Evolutionary conservation across 2,329 filamentous ascomycete genomes (phyloP).

Genomic region (Xylariaceae sp.): DNA sequence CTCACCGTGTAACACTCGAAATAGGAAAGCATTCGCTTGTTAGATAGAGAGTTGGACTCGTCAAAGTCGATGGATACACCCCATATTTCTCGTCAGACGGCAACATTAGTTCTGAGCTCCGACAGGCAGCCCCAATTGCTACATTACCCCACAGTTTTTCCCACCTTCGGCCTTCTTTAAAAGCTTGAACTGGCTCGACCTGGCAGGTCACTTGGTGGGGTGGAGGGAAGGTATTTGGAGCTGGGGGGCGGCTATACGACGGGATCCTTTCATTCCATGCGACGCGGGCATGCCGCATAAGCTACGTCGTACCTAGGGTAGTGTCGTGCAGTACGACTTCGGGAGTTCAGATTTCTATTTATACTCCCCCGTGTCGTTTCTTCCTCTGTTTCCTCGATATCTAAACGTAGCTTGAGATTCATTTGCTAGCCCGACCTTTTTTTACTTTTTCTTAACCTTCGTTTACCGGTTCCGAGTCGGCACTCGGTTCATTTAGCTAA

Average conservation of each 20-base stretch:
- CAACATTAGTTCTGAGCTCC: conserved; percentile 6
- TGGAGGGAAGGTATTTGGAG: not conserved
- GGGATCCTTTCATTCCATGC: conserved; percentile 19
- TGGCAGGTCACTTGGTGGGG: conserved; percentile 7
- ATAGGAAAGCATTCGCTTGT: no score
- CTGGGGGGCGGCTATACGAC: conserved; percentile 2
- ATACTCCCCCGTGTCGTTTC: no score
- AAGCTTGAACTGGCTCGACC: conserved; percentile 1
- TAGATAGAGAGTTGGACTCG: no score
- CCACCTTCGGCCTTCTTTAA: not conserved
- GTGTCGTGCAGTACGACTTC: not conserved
- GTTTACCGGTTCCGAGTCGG: no score
- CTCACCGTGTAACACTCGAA: no score
- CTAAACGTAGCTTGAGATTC: not conserved
- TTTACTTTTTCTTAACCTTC: not conserved
- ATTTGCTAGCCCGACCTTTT: not conserved
- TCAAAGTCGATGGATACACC: not conserved
- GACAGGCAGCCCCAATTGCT: conserved; percentile 1
- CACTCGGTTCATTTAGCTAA: no score
- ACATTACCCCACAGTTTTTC: conserved; percentile 19
- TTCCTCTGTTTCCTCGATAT: conserved; percentile 3
- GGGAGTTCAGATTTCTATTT: no score
- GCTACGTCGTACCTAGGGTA: not conserved
- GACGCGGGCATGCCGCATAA: conserved; percentile 23
- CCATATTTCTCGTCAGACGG: conserved; percentile 4